These are phyloP conservation scores for Cryptosporidium ryanae DNA, from an alignment of 169 alveolate genomes.

Conservation along the genomic window DNA sequence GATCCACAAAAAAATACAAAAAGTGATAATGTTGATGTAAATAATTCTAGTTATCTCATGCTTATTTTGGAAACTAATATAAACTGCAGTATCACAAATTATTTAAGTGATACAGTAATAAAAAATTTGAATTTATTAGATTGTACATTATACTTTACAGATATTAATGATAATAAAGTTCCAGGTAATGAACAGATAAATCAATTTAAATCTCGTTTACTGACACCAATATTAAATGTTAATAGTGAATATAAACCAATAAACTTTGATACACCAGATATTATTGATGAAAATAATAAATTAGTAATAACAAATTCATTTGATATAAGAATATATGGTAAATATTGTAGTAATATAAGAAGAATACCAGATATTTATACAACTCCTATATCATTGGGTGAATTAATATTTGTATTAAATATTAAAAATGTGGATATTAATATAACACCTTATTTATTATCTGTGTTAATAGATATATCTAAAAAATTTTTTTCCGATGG, in stretches of 20 bases:
- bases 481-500: slow-evolving; percentile 59
- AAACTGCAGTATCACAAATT: slow-evolving; percentile 34
- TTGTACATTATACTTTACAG: slow-evolving; percentile 27
- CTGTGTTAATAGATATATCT: slow-evolving; percentile 3
- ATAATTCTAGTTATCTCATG: background rate
- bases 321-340: slow-evolving; percentile 32
- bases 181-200: background rate
- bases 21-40: background rate
- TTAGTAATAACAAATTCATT: slow-evolving; percentile 49
- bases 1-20: slow-evolving; percentile 24
- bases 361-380: slow-evolving; percentile 47
- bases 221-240: slow-evolving; percentile 15
- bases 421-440: slow-evolving; percentile 10
- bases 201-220: background rate
- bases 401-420: slow-evolving; percentile 1
- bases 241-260: slow-evolving; percentile 19
- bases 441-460: slow-evolving; percentile 19
- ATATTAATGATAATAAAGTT: background rate
- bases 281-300: background rate
- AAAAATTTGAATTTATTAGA: slow-evolving; percentile 17
- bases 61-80: slow-evolving; percentile 66
- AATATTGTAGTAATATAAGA: slow-evolving; percentile 43
- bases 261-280: slow-evolving; percentile 28
- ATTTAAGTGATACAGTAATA: slow-evolving; percentile 22
- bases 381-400: slow-evolving; percentile 52